Evolutionary conservation across 2,329 filamentous ascomycete genomes (phyloP), one percentile per base, ranked within the genome.

Genomic region (Penicillium sp.): DNA sequence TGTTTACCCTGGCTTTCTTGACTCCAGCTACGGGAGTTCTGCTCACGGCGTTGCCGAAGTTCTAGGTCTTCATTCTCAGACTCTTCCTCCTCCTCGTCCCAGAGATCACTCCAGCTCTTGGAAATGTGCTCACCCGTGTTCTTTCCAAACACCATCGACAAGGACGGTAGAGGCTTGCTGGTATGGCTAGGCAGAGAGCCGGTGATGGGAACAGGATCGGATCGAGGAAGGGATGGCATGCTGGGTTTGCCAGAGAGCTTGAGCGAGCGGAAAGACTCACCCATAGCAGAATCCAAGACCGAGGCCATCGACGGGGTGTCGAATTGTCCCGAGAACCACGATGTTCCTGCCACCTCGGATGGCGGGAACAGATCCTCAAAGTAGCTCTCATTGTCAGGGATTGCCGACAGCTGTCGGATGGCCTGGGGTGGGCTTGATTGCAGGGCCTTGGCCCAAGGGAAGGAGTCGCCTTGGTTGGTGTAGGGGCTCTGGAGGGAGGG

Each of bases 31-130:
- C 86, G 79, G 46, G 84, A 80, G 65, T 89, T 88, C 61, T 86
- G 76, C 64, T 74, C 71, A 51, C 72, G 74, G 26, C 75, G 73
- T 54, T 82, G 74, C 69, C 85, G 80, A 22, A 86, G 71, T 5
- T 74, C 74, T 50, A 77, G 70, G 46, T 80, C 72, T 64, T 85
- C 80, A 54, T 78, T 81, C 59, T 85, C 79, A 28, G 77, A 75
- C 62, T 61, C 89, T 43, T 97, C 91, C 68, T 97, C 89, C 44
- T 97, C 91, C 68, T 97, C 91, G 49, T 97, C 91, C 85, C 89
- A 96, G 68, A 97, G 82, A 68, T 98, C 93, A 63, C 90, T 95
- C 93, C 93, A 98, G 76, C 93, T 97, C 84, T 97, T 97, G 46
- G 93, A 95, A 39, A 94, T 87, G 39, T 79, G 75, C 37, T 91